Conservation (phyloP, 805 yeast species). For the Candida taoyuanica region DNA sequence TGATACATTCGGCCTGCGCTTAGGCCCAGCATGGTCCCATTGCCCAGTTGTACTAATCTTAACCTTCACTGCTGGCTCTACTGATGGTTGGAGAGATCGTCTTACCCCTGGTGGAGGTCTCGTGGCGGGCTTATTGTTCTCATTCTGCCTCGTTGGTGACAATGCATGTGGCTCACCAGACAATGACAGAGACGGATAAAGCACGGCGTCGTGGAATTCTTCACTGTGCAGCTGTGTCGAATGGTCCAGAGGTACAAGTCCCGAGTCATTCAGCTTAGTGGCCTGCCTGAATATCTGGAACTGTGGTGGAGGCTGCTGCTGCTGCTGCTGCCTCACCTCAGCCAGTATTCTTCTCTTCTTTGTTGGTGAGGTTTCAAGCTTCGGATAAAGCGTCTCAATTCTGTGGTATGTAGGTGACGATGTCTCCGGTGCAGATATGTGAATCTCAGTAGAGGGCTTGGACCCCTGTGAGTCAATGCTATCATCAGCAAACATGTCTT, state of each 20-base stretch:
- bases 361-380: neutral
- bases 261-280: neutral
- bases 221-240: slow-evolving; percentile 11
- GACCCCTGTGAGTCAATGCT: slow-evolving; percentile 1
- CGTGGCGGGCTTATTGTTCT: neutral
- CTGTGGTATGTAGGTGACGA: slow-evolving; percentile 28
- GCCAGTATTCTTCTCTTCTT: neutral
- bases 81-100: neutral
- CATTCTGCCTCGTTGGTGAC: neutral
- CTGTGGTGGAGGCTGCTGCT: neutral
- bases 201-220: slow-evolving; percentile 16
- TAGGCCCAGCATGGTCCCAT: neutral
- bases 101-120: neutral
- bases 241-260: slow-evolving; percentile 2
- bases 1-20: neutral
- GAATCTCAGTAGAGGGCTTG: neutral
- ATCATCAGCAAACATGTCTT: slow-evolving; percentile 12
- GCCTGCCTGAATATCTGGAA: neutral
- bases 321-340: neutral
- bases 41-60: neutral
- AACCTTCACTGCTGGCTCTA: neutral
- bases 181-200: slow-evolving; percentile 11
- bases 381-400: slow-evolving; percentile 20
- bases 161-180: too few relatives aligned
- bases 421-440: slow-evolving; percentile 21